These are phyloP conservation scores for Draba incana DNA, from an alignment of 345 rosid genomes.

Conservation along the genomic window DNA sequence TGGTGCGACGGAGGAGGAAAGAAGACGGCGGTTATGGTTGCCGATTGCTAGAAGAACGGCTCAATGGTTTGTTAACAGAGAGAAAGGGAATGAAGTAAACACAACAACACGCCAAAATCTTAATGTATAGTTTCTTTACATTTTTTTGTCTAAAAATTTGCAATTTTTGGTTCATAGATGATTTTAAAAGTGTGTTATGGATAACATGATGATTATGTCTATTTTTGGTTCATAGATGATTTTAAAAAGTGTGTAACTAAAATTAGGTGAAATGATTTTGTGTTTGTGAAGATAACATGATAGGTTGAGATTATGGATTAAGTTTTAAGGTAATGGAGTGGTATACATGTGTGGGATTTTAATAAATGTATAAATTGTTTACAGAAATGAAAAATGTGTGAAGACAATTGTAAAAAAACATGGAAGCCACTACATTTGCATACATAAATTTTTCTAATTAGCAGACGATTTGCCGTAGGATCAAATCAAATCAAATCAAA, in stretches of 20 bases:
- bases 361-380: not conserved
- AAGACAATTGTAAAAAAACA: constrained; percentile 7
- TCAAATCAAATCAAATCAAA: constrained; percentile 3
- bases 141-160: not conserved
- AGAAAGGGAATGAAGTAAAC: constrained; percentile 39
- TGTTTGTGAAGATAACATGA: not conserved
- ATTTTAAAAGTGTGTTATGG: not conserved
- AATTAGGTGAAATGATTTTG: constrained; percentile 12
- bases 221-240: not conserved
- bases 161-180: not conserved
- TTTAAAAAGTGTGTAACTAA: constrained; percentile 1
- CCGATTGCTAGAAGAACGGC: constrained; percentile 74
- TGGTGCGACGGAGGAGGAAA: constrained; percentile 46
- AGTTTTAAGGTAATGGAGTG: not conserved
- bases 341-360: not conserved
- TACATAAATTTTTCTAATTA: not conserved
- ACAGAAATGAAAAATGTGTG: not conserved
- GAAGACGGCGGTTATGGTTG: constrained; percentile 64
- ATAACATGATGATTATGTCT: too few species aligned
- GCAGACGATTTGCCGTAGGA: not conserved
- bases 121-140: constrained; percentile 39
- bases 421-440: constrained; percentile 25
- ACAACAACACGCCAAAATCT: constrained; percentile 30
- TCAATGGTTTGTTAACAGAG: constrained; percentile 73
- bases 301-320: constrained; percentile 9